These are phyloP conservation scores for Saururus chinensis DNA, from an alignment of 164 flowering plant species.

Conservation along the genomic window DNA sequence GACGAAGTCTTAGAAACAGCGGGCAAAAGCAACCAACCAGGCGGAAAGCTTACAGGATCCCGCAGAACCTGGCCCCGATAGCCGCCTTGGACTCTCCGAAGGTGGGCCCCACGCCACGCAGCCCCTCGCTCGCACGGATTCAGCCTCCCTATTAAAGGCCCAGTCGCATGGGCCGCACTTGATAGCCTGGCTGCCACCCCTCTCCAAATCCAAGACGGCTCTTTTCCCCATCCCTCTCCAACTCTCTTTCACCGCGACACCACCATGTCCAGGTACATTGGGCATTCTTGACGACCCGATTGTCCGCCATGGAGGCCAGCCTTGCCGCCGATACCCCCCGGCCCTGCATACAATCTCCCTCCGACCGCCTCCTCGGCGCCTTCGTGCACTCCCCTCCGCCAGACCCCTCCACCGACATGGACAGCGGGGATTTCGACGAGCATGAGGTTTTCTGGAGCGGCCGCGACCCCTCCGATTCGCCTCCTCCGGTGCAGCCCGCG, in stretches of 20 bases:
- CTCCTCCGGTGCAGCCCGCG: slow-evolving; percentile 4
- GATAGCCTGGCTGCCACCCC: background rate
- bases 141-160: no score
- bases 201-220: background rate
- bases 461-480: slow-evolving; percentile 23
- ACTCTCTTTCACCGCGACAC: background rate
- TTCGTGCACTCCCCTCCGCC: slow-evolving; percentile 15
- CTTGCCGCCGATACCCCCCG: slow-evolving; percentile 14
- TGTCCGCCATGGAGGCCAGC: slow-evolving; percentile 21
- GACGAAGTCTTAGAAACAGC: no score
- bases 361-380: slow-evolving; percentile 42
- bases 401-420: background rate
- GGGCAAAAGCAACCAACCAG: no score
- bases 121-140: background rate
- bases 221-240: background rate
- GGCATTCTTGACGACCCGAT: background rate
- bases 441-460: slow-evolving; percentile 61
- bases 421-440: slow-evolving; percentile 47
- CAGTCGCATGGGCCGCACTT: background rate
- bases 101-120: background rate
- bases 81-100: background rate
- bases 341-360: slow-evolving; percentile 30
- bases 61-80: background rate
- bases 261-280: background rate
- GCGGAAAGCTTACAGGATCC: no score